Percentiles rank a stretch among this genome's conserved stretches.
These are phyloP conservation scores for Saccharomycopsis malanga DNA, from an alignment of 805 yeast species.

Conservation along the genomic window DNA sequence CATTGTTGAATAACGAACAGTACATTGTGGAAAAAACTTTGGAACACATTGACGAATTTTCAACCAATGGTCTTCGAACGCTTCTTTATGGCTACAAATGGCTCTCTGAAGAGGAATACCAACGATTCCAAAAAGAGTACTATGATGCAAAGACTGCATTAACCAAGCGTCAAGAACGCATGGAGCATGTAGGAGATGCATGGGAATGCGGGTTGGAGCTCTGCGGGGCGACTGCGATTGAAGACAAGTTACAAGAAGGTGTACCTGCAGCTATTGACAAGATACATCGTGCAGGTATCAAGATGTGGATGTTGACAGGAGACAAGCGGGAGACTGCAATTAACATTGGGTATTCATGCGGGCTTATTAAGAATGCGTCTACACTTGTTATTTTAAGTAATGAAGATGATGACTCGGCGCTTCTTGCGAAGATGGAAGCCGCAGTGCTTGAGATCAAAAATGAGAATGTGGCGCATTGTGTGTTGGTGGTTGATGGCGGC, in stretches of 20 bases:
- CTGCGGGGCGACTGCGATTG: constrained; percentile 93
- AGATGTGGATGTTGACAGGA: constrained; percentile 97
- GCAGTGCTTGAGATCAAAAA: constrained; percentile 65
- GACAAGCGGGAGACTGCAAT: constrained; percentile 98
- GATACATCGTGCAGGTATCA: constrained; percentile 86
- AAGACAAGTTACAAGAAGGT: constrained; percentile 94
- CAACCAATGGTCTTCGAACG: constrained; percentile 92
- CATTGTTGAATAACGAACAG: constrained; percentile 60
- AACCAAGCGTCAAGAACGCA: constrained; percentile 52
- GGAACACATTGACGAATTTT: constrained; percentile 87
- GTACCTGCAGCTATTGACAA: constrained; percentile 93
- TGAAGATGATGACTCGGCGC: constrained; percentile 51
- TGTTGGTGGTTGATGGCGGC: constrained; percentile 90
- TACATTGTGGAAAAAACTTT: constrained; percentile 76
- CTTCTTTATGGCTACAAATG: constrained; percentile 75
- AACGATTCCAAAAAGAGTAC: constrained; percentile 60
- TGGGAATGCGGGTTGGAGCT: constrained; percentile 66
- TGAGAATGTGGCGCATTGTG: constrained; percentile 86
- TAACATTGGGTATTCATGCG: constrained; percentile 92
- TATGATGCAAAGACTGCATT: constrained; percentile 73
- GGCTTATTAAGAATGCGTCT: constrained; percentile 86
- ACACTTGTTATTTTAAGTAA: constrained; percentile 66
- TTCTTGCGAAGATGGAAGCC: constrained; percentile 49
- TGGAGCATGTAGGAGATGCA: constrained; percentile 65
- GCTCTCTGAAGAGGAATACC: constrained; percentile 52